Base-by-base conservation (phyloP, 2,329 filamentous ascomycete species). In the Aspergillus alliaceus region DNA sequence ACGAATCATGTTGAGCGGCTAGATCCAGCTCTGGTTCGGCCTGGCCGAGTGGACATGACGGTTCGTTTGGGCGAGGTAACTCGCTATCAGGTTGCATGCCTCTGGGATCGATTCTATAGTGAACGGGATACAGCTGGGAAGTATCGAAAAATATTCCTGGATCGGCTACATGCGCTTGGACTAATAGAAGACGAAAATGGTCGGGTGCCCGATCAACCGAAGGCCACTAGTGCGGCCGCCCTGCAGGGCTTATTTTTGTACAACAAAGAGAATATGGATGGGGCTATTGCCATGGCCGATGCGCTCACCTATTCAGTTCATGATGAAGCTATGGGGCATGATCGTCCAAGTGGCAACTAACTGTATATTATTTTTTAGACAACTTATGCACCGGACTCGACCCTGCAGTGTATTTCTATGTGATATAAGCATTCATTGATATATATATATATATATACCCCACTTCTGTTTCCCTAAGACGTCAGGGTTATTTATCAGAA, bases 21-120 rank as follows among this genome's bases (percentile, higher is more conserved):
- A 1, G 92, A 97, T 68, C 89, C 91, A 59, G 95, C 95, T 4
- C 77, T 99, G 40, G 91, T 98, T 48, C 84, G 95, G 24, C 95
- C 95, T 0, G 95, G 95, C 0, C 85, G 95, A 49, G 92, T 99
- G 1, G 95, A 99, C 74, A 90, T 98, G 88, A 95, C 91, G 64
- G 84, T 96, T 3, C 86, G 91, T 54, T 88, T 99, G 49, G 93
- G 93, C 35, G 90, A 96, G 74, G 92, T 93, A 31, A 93, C 90
- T 2, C 82, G 86, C 57, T 89, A 90, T 72, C 95, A 98, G 75
- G 93, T 96, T 18, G 85, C 80, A 14, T 82, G 89, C 73, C 90
- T 99, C 77, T 99, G 93, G 92, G 89, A 96, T 73, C 86, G 95
- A 20, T 99, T 98, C 78, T 99, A 98, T 69, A 89, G 90, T 4